phyloP scores from a whole-genome alignment of 2,329 filamentous ascomycete species.

The Trichoderma semiorbis region DNA sequence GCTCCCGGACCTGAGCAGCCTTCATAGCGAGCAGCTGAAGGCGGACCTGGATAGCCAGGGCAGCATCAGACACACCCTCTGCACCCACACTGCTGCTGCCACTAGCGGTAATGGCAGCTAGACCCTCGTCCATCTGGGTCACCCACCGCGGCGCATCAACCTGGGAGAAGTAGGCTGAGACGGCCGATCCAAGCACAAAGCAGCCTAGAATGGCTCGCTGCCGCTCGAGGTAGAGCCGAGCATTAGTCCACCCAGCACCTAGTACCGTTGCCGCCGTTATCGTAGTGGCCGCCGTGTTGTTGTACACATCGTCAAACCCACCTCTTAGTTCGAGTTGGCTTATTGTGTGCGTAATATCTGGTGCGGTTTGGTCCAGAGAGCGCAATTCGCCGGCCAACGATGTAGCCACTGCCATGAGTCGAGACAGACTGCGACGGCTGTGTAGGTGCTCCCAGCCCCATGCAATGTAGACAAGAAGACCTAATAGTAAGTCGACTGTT shows the following conservation, averaged over 20 bases:
- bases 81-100: not conserved
- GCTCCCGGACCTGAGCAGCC: not conserved
- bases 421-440: not conserved
- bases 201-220: not conserved
- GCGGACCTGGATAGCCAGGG: not conserved
- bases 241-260: not conserved
- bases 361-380: not conserved
- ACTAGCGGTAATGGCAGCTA: not conserved
- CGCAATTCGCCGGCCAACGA: not conserved
- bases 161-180: not conserved
- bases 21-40: not conserved
- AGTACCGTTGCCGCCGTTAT: not conserved
- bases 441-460: not conserved
- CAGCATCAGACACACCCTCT: not conserved
- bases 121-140: not conserved
- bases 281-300: not conserved
- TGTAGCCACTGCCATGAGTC: not conserved
- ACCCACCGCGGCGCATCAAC: not conserved
- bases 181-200: not conserved
- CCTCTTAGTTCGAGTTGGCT: not conserved
- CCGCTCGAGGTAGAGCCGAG: not conserved
- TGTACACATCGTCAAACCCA: not conserved
- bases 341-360: not conserved
- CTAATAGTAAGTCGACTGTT: not conserved
- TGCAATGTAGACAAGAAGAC: not conserved